phyloP scores from a whole-genome alignment of 2,329 filamentous ascomycete genomes.

The Fusarium kyushuense region DNA sequence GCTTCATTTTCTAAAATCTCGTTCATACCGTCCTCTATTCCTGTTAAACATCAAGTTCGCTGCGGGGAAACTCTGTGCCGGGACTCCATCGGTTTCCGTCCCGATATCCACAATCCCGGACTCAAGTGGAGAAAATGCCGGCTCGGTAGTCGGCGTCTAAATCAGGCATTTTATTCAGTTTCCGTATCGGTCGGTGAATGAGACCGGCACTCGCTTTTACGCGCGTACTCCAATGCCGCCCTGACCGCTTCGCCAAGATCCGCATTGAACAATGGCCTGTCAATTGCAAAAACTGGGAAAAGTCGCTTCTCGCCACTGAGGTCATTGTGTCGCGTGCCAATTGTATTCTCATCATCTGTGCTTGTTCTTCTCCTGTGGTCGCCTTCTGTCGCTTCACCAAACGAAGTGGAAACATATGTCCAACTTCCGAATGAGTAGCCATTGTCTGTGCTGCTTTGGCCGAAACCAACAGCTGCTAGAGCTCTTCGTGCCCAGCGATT shows the following conservation, averaged over 20 bases:
- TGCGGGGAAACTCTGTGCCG: too few relatives aligned
- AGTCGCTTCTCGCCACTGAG: conserved; percentile 7
- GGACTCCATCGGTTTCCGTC: too few relatives aligned
- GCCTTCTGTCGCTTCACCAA: neutral
- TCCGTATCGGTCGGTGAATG: neutral
- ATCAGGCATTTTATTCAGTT: neutral
- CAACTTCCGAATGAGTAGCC: conserved; percentile 47
- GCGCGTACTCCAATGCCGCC: conserved; percentile 39
- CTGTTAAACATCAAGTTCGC: too few relatives aligned
- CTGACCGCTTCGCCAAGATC: conserved; percentile 60
- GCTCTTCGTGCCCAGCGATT: conserved; percentile 70
- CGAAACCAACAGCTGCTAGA: conserved; percentile 68
- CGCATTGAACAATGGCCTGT: conserved; percentile 62
- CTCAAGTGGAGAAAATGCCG: neutral
- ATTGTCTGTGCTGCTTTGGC: conserved; percentile 55
- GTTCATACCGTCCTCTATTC: too few relatives aligned
- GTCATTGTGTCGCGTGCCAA: conserved; percentile 6
- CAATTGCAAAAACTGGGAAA: conserved; percentile 54
- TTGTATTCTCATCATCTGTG: conserved; percentile 4
- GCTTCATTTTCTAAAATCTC: too few relatives aligned
- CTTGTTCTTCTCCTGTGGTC: neutral
- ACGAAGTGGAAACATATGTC: conserved; percentile 48
- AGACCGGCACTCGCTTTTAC: conserved; percentile 22
- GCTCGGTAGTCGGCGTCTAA: conserved; percentile 12
- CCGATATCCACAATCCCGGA: neutral